phyloP scores from a whole-genome alignment of 2,329 filamentous ascomycete species.

The Ceratocystiopsis minuta region DNA sequence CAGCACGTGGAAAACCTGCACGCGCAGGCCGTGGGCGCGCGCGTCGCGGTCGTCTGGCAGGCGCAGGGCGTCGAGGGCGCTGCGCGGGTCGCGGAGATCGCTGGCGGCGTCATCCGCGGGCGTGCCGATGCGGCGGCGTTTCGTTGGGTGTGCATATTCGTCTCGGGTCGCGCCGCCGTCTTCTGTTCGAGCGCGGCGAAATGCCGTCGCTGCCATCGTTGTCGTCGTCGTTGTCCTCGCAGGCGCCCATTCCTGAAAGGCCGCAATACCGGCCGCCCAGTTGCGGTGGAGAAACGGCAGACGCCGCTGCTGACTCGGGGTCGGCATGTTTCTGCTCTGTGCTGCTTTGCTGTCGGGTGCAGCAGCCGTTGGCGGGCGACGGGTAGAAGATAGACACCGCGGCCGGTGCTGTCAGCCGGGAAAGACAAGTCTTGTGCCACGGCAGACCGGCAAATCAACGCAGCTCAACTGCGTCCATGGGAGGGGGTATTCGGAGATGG shows the following conservation, averaged over 20 bases:
- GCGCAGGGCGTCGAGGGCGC: slow-evolving; percentile 6
- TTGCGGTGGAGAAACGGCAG: slow-evolving; percentile 37
- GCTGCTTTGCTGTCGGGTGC: too few relatives aligned
- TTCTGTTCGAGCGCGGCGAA: too few relatives aligned
- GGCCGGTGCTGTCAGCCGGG: too few relatives aligned
- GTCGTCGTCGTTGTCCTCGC: background rate
- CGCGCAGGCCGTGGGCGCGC: slow-evolving; percentile 21
- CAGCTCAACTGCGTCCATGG: too few relatives aligned
- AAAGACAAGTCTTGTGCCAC: too few relatives aligned
- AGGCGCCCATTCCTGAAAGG: slow-evolving; percentile 21
- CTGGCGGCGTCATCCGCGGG: slow-evolving; percentile 9
- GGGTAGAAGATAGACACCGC: too few relatives aligned
- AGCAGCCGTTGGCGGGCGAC: too few relatives aligned
- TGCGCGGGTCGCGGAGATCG: slow-evolving; percentile 1
- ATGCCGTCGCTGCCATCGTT: slow-evolving; percentile 13
- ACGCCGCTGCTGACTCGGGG: slow-evolving; percentile 5
- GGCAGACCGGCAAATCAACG: too few relatives aligned
- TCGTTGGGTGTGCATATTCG: slow-evolving; percentile 22
- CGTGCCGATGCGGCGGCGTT: slow-evolving; percentile 28
- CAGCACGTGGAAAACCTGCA: slow-evolving; percentile 34
- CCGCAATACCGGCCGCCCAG: slow-evolving; percentile 30
- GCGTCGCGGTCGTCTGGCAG: slow-evolving; percentile 10
- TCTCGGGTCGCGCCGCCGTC: slow-evolving; percentile 9
- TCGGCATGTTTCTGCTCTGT: background rate
- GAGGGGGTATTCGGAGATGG: too few relatives aligned